These are phyloP conservation scores for Xylariaceae sp. DNA, from an alignment of 2,329 filamentous ascomycete species.

Conservation along the genomic window DNA sequence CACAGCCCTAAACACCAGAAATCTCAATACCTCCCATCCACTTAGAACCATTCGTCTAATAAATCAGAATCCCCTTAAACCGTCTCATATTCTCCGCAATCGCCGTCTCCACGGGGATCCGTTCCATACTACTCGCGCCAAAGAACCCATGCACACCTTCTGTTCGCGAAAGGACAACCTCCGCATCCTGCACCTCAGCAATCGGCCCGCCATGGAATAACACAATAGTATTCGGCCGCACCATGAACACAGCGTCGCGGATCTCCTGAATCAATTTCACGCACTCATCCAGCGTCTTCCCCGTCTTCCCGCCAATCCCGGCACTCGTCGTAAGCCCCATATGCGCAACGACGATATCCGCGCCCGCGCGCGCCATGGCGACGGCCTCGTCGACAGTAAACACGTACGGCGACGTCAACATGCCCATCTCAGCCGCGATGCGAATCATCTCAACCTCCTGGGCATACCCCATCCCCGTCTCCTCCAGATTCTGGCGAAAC, in stretches of 20 bases:
- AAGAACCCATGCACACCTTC: slow-evolving; percentile 66
- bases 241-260: slow-evolving; percentile 50
- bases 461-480: slow-evolving; percentile 65
- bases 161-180: slow-evolving; percentile 55
- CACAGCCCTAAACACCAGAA: not conserved
- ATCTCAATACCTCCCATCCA: not conserved
- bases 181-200: slow-evolving; percentile 56
- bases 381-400: slow-evolving; percentile 58
- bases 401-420: slow-evolving; percentile 66
- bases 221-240: slow-evolving; percentile 57
- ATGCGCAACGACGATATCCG: slow-evolving; percentile 63
- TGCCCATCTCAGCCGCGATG: slow-evolving; percentile 51
- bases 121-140: slow-evolving; percentile 65
- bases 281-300: slow-evolving; percentile 59
- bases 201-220: slow-evolving; percentile 68
- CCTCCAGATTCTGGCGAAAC: slow-evolving; percentile 63
- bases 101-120: slow-evolving; percentile 61
- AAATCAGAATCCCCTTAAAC: slow-evolving; percentile 31
- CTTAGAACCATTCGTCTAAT: not conserved
- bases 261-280: slow-evolving; percentile 59
- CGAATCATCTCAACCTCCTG: slow-evolving; percentile 62
- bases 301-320: slow-evolving; percentile 58
- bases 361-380: slow-evolving; percentile 59
- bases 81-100: slow-evolving; percentile 44
- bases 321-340: slow-evolving; percentile 63